Evolutionary conservation across 139 green algal species (phyloP).

Genomic region (Chlamydomonas applanata): DNA sequence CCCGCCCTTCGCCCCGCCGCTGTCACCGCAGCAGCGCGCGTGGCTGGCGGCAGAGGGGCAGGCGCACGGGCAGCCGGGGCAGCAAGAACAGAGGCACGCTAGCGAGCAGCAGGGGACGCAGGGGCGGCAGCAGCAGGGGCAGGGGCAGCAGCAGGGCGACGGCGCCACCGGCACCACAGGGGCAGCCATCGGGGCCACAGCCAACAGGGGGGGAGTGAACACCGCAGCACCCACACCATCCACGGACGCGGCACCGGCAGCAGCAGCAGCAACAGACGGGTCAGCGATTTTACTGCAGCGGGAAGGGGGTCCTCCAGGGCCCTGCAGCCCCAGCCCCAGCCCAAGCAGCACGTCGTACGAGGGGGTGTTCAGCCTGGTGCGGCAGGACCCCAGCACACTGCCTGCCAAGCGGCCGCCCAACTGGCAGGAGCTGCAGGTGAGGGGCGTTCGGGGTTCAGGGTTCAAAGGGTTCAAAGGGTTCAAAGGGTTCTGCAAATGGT

Average conservation of each 20-base stretch:
- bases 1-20: not conserved
- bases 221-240: too few relatives aligned
- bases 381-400: not conserved
- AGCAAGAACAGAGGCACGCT: not conserved
- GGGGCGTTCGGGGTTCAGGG: too few relatives aligned
- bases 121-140: not conserved
- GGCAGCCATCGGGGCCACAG: too few relatives aligned
- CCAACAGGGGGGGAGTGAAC: too few relatives aligned
- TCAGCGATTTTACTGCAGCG: too few relatives aligned
- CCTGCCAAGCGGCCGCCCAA: not conserved
- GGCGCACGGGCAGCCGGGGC: not conserved
- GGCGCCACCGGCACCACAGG: too few relatives aligned
- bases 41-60: not conserved
- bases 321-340: too few relatives aligned
- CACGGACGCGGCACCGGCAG: not conserved
- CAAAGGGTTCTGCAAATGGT: too few relatives aligned
- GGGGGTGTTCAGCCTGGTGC: not conserved
- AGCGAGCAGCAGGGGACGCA: not conserved
- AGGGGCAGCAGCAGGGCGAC: too few relatives aligned
- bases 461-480: too few relatives aligned
- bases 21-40: not conserved
- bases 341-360: not conserved
- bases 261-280: not conserved
- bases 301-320: too few relatives aligned
- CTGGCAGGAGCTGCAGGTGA: conserved; percentile 17